These are phyloP conservation scores for Candolleomyces efflorescens DNA, from an alignment of 768 basidiomycete species.

Conservation along the genomic window DNA sequence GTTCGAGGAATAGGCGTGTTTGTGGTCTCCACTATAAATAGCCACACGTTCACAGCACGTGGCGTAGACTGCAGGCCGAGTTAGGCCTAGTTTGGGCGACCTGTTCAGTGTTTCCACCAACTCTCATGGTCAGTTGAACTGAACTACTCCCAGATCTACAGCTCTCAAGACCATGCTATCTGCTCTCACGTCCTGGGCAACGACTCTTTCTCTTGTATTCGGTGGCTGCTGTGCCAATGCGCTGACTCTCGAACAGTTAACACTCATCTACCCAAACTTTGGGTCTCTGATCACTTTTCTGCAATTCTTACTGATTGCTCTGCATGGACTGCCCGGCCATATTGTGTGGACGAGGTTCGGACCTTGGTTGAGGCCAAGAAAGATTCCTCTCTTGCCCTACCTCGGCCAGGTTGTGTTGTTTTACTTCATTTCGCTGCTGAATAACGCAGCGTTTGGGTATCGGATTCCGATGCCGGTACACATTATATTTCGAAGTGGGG, in stretches of 20 bases:
- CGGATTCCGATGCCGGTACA: conserved; percentile 88
- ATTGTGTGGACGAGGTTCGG: conserved; percentile 45
- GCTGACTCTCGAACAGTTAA: conserved; percentile 70
- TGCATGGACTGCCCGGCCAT: conserved; percentile 69
- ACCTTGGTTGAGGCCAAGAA: conserved; percentile 55
- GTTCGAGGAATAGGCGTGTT: too few relatives aligned
- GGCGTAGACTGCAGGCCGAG: too few relatives aligned
- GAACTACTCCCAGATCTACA: background rate
- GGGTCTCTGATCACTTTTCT: conserved; percentile 85
- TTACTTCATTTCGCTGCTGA: conserved; percentile 73
- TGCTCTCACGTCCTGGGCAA: conserved; percentile 39
- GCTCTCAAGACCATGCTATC: conserved; percentile 1
- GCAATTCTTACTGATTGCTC: conserved; percentile 76
- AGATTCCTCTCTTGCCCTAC: conserved; percentile 71
- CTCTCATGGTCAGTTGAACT: background rate
- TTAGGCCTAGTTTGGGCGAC: too few relatives aligned
- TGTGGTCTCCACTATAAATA: too few relatives aligned
- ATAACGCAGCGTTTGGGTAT: conserved; percentile 89
- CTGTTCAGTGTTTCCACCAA: background rate
- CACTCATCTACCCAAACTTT: conserved; percentile 58
- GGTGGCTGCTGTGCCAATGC: conserved; percentile 94
- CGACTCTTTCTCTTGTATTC: conserved; percentile 73
- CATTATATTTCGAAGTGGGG: conserved; percentile 91
- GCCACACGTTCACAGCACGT: too few relatives aligned
- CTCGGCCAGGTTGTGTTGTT: conserved; percentile 79